A percentile compares a stretch with the other conserved stretches of the same genome.
Conservation (phyloP, 768 basidiomycete genomes). For the Phylloporus arenicola region DNA sequence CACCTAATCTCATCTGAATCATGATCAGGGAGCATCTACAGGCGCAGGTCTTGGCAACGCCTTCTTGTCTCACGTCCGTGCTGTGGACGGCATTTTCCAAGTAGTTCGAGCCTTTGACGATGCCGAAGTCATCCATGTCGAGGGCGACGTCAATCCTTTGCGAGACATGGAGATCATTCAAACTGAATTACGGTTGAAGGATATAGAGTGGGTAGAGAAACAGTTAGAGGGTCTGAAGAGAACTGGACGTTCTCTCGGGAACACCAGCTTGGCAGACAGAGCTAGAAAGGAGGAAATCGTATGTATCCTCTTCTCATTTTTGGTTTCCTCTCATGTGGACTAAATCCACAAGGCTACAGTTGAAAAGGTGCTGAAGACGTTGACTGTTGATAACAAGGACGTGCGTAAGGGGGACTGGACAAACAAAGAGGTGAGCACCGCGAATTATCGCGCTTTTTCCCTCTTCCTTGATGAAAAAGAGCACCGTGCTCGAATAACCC, state of each 20-base stretch:
- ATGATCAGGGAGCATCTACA: slow-evolving; percentile 80
- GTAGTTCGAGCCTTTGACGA: slow-evolving; percentile 98
- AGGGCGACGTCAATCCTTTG: slow-evolving; percentile 92
- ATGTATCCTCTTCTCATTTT: slow-evolving; percentile 22
- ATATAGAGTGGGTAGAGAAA: slow-evolving; percentile 99
- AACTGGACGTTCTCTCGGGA: slow-evolving; percentile 64
- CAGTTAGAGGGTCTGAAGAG: slow-evolving; percentile 74
- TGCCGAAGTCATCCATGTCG: slow-evolving; percentile 98
- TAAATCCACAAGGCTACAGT: slow-evolving; percentile 57
- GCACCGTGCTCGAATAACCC: slow-evolving; percentile 79
- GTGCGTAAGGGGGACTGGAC: slow-evolving; percentile 91
- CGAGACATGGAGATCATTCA: slow-evolving; percentile 98
- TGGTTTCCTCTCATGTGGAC: slow-evolving; percentile 8
- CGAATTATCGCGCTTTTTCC: not conserved
- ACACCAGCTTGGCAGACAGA: slow-evolving; percentile 80
- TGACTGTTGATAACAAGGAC: slow-evolving; percentile 81
- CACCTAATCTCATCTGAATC: slow-evolving; percentile 15
- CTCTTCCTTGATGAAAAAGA: slow-evolving; percentile 67
- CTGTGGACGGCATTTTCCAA: slow-evolving; percentile 99
- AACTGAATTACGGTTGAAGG: slow-evolving; percentile 90
- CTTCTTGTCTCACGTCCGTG: slow-evolving; percentile 95
- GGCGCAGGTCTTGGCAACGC: slow-evolving; percentile 97
- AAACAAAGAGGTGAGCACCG: slow-evolving; percentile 83
- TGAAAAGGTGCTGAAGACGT: slow-evolving; percentile 75
- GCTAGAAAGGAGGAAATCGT: slow-evolving; percentile 96